These are phyloP conservation scores for Cutaneotrichosporon cavernicola DNA, from an alignment of 1,284 basidiomycete species.

Conservation along the genomic window DNA sequence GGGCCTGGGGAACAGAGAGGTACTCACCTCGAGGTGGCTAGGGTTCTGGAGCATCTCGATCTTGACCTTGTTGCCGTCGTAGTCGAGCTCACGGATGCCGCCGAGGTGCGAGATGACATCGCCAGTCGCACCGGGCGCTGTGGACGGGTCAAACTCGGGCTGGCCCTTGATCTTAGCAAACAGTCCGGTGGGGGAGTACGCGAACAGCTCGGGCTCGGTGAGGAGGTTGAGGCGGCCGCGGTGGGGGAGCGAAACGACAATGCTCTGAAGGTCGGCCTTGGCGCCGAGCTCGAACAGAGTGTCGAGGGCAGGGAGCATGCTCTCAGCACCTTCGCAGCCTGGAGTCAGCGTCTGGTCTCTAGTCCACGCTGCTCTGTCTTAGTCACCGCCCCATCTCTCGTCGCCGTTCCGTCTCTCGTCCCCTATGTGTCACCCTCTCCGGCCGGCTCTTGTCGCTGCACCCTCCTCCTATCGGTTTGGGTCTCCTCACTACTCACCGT, in stretches of 20 bases:
- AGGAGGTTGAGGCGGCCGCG: slow-evolving; percentile 82
- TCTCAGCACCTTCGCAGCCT: slow-evolving; percentile 74
- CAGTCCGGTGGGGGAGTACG: slow-evolving; percentile 64
- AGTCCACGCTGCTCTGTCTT: background rate
- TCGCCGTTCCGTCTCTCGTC: background rate
- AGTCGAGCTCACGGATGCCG: slow-evolving; percentile 47
- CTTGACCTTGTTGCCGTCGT: slow-evolving; percentile 58
- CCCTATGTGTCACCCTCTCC: background rate
- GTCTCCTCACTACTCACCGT: slow-evolving; percentile 28
- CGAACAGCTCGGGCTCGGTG: slow-evolving; percentile 65
- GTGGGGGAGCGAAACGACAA: slow-evolving; percentile 65
- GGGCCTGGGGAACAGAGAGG: too few relatives aligned
- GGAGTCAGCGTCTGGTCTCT: slow-evolving; percentile 6
- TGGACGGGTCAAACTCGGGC: slow-evolving; percentile 62
- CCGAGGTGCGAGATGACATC: slow-evolving; percentile 84
- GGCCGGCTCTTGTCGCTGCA: background rate
- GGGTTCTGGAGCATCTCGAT: slow-evolving; percentile 82
- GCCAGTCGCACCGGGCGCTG: slow-evolving; percentile 68
- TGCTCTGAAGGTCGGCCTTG: slow-evolving; percentile 64
- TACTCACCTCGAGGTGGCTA: slow-evolving; percentile 66
- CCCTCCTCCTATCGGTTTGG: too few relatives aligned
- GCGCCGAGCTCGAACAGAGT: slow-evolving; percentile 68
- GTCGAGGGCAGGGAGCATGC: slow-evolving; percentile 81
- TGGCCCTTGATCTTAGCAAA: slow-evolving; percentile 83
- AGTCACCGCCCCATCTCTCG: too few relatives aligned